Evolutionary conservation across 768 basidiomycete genomes (phyloP), one percentile per base, ranked within the genome.

Genomic region (Hemileccinum impolitum): DNA sequence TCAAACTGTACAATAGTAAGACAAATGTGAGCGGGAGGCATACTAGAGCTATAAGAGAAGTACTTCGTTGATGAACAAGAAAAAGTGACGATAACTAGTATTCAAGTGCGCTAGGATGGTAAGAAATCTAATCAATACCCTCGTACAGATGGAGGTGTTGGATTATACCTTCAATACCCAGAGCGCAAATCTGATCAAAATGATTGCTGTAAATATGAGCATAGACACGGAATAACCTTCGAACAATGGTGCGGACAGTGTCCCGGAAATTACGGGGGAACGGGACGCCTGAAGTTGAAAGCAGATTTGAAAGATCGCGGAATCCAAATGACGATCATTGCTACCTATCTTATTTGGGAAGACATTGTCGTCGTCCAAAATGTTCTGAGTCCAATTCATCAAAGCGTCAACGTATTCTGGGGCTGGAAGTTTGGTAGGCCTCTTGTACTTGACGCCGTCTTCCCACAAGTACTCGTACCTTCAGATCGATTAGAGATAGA

Each of bases 141-240:
- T 35, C n/a, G 14, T 18, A 23, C 17, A 8, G 15, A 19, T 3
- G 8, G 18, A 39, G 12, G 26, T 15, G 21, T 14, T 12, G 13
- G 6, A 43, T 30, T 74, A 35, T 52, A 95, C 95, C 95, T 80
- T 99, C 96, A 45, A 99, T 97, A 6, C 94, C 94, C 39, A 99
- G 72, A 13, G 96, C 96, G 67, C 95, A 98, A 51, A 98, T 91
- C 60, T 98, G 95, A 61, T 98, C 96, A 67, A 99, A 98, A 70
- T 99, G 96, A 58, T 93, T 95, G 75, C 94, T 95, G 75, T 99
- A 99, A 63, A 98, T 85, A 67, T 99, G 96, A 17, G 94, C 96
- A 66, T 99, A 99, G 36, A 99, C 90, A 15, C 96, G 81, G 78
- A 99, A 99, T 47, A 99, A 69, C 23, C 96, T 81, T 39, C 96